These are phyloP conservation scores for Aureobasidium namibiae DNA, from an alignment of 2,329 filamentous ascomycete genomes.

Conservation along the genomic window DNA sequence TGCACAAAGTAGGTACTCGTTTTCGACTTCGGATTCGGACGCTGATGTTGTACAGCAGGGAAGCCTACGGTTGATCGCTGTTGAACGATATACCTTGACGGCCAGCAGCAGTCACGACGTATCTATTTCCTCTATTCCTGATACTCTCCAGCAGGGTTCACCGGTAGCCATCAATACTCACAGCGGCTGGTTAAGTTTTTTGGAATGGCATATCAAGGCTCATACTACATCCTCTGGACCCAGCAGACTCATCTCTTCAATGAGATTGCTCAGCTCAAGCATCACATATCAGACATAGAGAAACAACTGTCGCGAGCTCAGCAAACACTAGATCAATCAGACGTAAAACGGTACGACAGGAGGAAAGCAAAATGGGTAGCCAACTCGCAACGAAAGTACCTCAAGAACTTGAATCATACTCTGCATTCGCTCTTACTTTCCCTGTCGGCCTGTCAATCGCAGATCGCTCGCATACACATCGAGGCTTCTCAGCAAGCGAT, in stretches of 20 bases:
- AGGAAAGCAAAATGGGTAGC: conserved; percentile 9
- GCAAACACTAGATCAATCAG: not conserved
- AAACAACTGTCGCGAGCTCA: not conserved
- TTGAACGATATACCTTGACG: not conserved
- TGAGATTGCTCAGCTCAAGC: not conserved
- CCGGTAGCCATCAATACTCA: not conserved
- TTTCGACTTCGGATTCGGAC: not conserved
- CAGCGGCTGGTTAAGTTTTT: not conserved
- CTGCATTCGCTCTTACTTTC: not conserved
- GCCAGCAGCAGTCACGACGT: not conserved
- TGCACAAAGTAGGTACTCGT: not conserved
- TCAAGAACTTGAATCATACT: not conserved
- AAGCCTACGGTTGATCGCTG: not conserved
- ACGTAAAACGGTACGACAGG: not conserved
- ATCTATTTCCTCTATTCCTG: not conserved
- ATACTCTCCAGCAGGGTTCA: not conserved
- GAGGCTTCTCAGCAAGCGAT: not conserved
- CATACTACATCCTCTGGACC: not conserved
- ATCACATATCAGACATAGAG: not conserved
- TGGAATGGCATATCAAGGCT: not conserved
- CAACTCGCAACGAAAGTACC: not conserved
- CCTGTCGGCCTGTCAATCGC: not conserved
- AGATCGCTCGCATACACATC: not conserved
- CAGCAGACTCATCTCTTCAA: conserved; percentile 6
- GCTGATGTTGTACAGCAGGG: not conserved